Percentiles rank a stretch among this genome's conserved stretches.
phyloP scores from a whole-genome alignment of 345 rosid genomes.

The Fremontodendron californicum region DNA sequence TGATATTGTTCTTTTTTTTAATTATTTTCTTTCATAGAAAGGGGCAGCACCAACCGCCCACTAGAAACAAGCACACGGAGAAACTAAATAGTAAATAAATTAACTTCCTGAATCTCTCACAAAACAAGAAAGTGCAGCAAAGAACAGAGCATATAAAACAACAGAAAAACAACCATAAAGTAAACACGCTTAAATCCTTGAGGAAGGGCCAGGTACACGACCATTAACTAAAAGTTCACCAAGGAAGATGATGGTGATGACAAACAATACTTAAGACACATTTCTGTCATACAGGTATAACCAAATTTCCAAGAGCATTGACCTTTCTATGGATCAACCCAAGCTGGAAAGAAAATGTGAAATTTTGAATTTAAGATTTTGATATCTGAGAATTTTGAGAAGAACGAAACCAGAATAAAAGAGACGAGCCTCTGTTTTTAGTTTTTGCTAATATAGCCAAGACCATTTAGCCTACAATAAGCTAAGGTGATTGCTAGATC shows the following conservation, averaged over 20 bases:
- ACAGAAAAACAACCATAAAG: background rate
- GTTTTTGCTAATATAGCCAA: background rate
- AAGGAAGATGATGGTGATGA: background rate
- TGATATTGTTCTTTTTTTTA: too few species aligned
- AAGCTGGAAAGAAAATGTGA: background rate
- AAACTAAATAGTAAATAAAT: background rate
- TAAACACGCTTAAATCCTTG: background rate
- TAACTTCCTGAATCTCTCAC: background rate
- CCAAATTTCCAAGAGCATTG: background rate
- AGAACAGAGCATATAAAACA: background rate
- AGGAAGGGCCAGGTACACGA: background rate
- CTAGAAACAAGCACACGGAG: background rate
- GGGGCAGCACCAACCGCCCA: background rate
- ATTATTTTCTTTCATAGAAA: background rate
- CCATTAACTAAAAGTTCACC: background rate
- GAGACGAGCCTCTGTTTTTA: background rate
- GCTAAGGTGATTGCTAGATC: background rate
- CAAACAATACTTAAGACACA: background rate
- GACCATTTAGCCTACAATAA: background rate
- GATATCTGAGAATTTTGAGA: background rate
- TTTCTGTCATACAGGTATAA: background rate
- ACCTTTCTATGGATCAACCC: background rate
- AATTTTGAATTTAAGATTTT: background rate
- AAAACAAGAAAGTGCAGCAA: background rate
- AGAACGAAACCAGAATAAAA: background rate